Percentiles rank a stretch among this genome's conserved stretches.
These are phyloP conservation scores for Ophiostoma sp. DNA, from an alignment of 2,329 filamentous ascomycete species.

Conservation along the genomic window DNA sequence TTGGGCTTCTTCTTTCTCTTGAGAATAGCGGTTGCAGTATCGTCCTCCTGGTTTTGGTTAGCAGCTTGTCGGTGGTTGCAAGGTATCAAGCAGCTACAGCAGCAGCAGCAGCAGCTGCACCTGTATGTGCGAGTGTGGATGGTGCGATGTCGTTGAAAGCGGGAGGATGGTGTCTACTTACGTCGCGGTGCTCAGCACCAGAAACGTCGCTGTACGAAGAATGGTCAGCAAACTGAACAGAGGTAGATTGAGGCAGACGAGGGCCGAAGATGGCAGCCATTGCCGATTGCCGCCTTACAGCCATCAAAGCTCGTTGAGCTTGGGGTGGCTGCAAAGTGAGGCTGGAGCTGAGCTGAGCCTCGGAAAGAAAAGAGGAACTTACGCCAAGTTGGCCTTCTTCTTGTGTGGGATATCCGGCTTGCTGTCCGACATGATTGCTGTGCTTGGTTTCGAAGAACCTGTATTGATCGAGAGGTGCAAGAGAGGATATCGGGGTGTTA, in stretches of 20 bases:
- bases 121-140: neutral
- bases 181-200: constrained; percentile 77
- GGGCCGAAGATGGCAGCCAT: neutral
- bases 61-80: neutral
- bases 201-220: constrained; percentile 67
- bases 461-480: neutral
- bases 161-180: neutral
- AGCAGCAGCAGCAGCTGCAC: neutral
- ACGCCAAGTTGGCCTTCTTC: constrained; percentile 74
- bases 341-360: constrained; percentile 2
- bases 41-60: constrained; percentile 53
- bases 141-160: neutral
- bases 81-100: neutral
- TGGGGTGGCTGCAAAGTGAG: constrained; percentile 2
- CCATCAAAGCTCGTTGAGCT: neutral
- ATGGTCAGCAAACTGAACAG: constrained; percentile 35
- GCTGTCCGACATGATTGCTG: constrained; percentile 63
- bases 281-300: neutral
- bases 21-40: constrained; percentile 89
- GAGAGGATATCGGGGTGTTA: neutral
- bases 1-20: constrained; percentile 99
- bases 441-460: neutral
- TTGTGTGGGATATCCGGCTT: constrained; percentile 25
- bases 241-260: constrained; percentile 3
- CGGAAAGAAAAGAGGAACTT: constrained; percentile 36